Evolutionary conservation across 768 basidiomycete species (phyloP), one percentile per base, ranked within the genome.

Genomic region (Russula olivacea): DNA sequence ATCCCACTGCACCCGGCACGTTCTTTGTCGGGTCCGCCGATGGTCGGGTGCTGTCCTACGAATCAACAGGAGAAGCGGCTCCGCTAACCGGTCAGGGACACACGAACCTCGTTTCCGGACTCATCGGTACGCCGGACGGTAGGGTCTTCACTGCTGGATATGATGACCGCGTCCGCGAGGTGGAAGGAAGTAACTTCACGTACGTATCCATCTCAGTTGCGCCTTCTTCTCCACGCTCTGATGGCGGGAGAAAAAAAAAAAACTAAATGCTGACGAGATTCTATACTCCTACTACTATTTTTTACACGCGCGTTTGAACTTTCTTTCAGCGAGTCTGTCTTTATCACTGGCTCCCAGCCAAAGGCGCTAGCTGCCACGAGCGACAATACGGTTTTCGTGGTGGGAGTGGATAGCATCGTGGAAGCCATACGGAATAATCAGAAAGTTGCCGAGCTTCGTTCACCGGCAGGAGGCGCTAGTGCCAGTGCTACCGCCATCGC

Each of bases 21-120:
- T 91, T 96, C 77, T 77, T 93, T 61, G 81, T 85, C 0, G 93
- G 93, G 19, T 85, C 87, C 0, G 85, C 87, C 4, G 90, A 93
- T 64, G 93, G 93, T 1, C 86, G 90, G 15, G 75, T 86, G 1
- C 77, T 87, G 52, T 79, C 85, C 2, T 91, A 88, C 71, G 80
- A 84, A 17, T 75, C 79, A 0, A 68, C 75, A 3, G 79, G 78
- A 38, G 79, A 78, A 58, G 82, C 80, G 19, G 72, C 73, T 7
- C 69, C 72, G 15, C 73, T 91, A 14, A 71, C 72, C 25, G 93
- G 94, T 4, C 75, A 80, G 3, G 82, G 84, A 0, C 95, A 96
- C 72, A 79, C 83, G 7, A 89, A 78, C 64, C 78, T 88, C 54
- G 81, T 97, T 21, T 80, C 85, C 0, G 86, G 80, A 0, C 73